These are phyloP conservation scores for Juglanconis sp. DNA, from an alignment of 2,329 filamentous ascomycete species.

Conservation along the genomic window DNA sequence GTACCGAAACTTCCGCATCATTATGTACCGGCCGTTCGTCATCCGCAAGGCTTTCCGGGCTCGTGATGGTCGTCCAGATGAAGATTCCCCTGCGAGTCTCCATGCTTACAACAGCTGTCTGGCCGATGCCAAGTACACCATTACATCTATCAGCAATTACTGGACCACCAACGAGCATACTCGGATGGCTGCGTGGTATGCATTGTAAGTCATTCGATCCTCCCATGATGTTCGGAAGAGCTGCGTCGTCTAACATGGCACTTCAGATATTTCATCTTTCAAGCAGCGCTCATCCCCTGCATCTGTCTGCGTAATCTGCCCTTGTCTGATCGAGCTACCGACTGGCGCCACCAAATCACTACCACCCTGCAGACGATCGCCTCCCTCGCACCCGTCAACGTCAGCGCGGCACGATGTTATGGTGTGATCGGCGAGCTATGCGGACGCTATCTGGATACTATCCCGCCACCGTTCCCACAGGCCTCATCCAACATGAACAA, in stretches of 20 bases:
- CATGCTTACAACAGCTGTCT: slow-evolving; percentile 36
- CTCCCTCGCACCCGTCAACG: slow-evolving; percentile 35
- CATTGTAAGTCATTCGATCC: slow-evolving; percentile 24
- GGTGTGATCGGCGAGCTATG: slow-evolving; percentile 40
- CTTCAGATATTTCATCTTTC: slow-evolving; percentile 43
- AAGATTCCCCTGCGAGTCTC: slow-evolving; percentile 20
- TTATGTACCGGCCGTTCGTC: slow-evolving; percentile 46
- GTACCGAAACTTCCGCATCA: slow-evolving; percentile 42
- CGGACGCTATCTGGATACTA: slow-evolving; percentile 31
- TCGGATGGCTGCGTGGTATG: slow-evolving; percentile 42
- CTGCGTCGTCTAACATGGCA: background rate
- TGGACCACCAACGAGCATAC: slow-evolving; percentile 36
- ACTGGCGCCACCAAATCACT: slow-evolving; percentile 40
- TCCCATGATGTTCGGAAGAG: background rate
- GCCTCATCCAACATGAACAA: slow-evolving; percentile 15
- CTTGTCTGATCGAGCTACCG: slow-evolving; percentile 29
- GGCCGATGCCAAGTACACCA: slow-evolving; percentile 37
- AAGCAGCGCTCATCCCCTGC: slow-evolving; percentile 45
- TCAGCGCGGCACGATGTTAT: slow-evolving; percentile 39
- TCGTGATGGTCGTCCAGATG: slow-evolving; percentile 20
- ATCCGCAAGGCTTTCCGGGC: slow-evolving; percentile 33
- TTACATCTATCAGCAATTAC: slow-evolving; percentile 35
- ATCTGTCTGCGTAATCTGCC: slow-evolving; percentile 44
- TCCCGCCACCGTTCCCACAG: slow-evolving; percentile 18
- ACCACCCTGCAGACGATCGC: slow-evolving; percentile 34